A percentile compares a stretch with the other conserved stretches of the same genome.
phyloP scores from a whole-genome alignment of 2,329 filamentous ascomycete species.

The Fusarium abutilonis region DNA sequence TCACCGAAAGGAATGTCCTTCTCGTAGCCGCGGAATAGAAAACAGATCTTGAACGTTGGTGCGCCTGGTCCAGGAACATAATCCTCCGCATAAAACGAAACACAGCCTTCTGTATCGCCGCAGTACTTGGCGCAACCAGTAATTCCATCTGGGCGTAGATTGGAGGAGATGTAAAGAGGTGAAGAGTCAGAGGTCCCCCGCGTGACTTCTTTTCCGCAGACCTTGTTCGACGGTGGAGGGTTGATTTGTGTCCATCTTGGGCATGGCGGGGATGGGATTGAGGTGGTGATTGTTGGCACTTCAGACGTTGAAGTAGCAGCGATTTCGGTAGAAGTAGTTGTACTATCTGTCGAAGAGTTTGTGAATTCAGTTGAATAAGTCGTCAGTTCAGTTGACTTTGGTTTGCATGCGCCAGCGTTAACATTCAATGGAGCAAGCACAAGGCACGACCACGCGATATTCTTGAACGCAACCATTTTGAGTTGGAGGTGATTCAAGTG shows the following conservation, averaged over 20 bases:
- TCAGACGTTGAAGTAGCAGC: background rate
- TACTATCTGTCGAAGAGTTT: background rate
- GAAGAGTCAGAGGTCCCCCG: background rate
- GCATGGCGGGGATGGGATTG: background rate
- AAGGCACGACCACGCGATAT: background rate
- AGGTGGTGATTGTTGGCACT: background rate
- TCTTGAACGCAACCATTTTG: background rate
- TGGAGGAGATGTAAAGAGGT: background rate
- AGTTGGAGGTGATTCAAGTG: background rate
- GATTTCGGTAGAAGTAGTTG: background rate
- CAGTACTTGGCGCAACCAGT: conserved; percentile 7
- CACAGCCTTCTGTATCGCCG: background rate
- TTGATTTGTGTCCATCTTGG: background rate
- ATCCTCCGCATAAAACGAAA: conserved; percentile 6
- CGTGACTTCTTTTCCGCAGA: conserved; percentile 1
- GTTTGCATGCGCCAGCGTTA: conserved; percentile 6
- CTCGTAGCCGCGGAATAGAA: background rate
- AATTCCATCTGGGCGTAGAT: background rate
- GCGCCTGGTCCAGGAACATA: background rate
- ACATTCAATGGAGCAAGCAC: background rate
- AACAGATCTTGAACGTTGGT: background rate
- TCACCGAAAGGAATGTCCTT: conserved; percentile 1
- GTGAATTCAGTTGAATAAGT: background rate
- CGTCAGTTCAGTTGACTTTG: background rate
- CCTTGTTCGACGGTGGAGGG: background rate